phyloP scores from a whole-genome alignment of 192 early-diverging fungal species.

The Umbelopsis sp. region DNA sequence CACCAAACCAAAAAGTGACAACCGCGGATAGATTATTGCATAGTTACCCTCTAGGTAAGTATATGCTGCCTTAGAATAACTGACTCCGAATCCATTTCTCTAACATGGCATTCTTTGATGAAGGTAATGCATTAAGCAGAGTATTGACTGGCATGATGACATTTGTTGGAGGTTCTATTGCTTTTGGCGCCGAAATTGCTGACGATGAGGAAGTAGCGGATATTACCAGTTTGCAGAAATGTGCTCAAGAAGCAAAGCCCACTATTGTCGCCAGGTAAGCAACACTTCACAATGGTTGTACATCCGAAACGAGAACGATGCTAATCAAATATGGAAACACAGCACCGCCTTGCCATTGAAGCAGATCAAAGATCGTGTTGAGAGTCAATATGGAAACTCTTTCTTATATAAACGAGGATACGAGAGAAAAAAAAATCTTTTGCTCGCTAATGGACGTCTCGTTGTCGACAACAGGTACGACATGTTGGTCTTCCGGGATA shows the following conservation, averaged over 20 bases:
- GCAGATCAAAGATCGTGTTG: conserved; percentile 34
- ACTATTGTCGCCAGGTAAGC: conserved; percentile 66
- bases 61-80: background rate
- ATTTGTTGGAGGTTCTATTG: conserved; percentile 66
- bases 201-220: conserved; percentile 34
- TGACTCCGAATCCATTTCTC: background rate
- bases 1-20: conserved; percentile 37
- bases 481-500: conserved; percentile 47
- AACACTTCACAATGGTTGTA: too few species aligned
- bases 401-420: conserved; percentile 45
- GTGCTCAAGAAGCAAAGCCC: conserved; percentile 71
- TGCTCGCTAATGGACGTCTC: conserved; percentile 39
- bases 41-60: conserved; percentile 45
- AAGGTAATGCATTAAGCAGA: conserved; percentile 43
- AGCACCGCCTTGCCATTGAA: conserved; percentile 10
- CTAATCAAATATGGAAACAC: background rate
- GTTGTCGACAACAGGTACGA: conserved; percentile 46
- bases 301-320: background rate
- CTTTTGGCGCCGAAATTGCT: conserved; percentile 52
- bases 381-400: conserved; percentile 34
- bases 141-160: conserved; percentile 35
- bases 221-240: conserved; percentile 66
- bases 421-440: conserved; percentile 30
- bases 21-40: conserved; percentile 37
- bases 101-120: background rate